Evolutionary conservation across 2,329 filamentous ascomycete genomes (phyloP).

Genomic region (Xylaria sp.): DNA sequence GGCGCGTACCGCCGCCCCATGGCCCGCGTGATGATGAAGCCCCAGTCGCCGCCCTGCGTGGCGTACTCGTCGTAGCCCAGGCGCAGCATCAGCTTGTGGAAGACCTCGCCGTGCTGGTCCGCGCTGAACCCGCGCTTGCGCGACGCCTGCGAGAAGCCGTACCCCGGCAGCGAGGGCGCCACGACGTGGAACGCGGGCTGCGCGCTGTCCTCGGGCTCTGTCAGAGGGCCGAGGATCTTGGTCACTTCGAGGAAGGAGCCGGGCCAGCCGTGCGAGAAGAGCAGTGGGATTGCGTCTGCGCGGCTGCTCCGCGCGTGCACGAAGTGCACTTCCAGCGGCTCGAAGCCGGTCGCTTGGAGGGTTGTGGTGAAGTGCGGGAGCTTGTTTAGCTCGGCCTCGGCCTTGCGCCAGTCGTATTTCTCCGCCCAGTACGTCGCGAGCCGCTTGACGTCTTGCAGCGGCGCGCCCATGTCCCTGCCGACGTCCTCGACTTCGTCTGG

Average conservation of each 20-base stretch:
- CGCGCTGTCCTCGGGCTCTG: constrained; percentile 24
- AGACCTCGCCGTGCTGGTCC: constrained; percentile 67
- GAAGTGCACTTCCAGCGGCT: constrained; percentile 70
- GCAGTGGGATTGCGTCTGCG: constrained; percentile 51
- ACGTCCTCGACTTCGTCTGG: constrained; percentile 57
- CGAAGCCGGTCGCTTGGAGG: constrained; percentile 68
- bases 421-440: constrained; percentile 68
- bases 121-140: constrained; percentile 65
- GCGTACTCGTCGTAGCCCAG: constrained; percentile 69
- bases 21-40: constrained; percentile 64
- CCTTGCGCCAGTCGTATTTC: constrained; percentile 69
- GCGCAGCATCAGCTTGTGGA: constrained; percentile 68
- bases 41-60: constrained; percentile 76
- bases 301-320: constrained; percentile 63
- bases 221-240: constrained; percentile 60
- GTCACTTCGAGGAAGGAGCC: constrained; percentile 70
- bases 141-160: constrained; percentile 54
- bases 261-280: constrained; percentile 57
- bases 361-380: constrained; percentile 68
- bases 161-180: constrained; percentile 60
- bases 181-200: constrained; percentile 59
- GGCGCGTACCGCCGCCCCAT: constrained; percentile 53
- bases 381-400: constrained; percentile 68
- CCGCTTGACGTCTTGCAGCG: constrained; percentile 68
- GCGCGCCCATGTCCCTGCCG: constrained; percentile 60